A percentile compares a stretch with the other conserved stretches of the same genome.
phyloP scores from a whole-genome alignment of 73 alveolate species.

The Uronychia setigera region DNA sequence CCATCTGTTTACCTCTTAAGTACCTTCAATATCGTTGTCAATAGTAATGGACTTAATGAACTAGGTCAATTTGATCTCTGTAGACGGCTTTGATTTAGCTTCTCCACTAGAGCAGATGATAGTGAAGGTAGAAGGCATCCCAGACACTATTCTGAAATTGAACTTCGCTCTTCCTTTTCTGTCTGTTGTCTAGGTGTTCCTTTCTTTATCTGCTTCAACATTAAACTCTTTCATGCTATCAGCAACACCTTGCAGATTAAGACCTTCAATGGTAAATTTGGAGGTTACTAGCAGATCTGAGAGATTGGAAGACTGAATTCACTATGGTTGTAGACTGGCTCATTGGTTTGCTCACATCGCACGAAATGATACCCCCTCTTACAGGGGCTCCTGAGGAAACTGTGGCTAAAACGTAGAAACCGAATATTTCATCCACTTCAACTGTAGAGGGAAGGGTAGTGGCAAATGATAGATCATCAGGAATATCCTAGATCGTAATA shows the following conservation, averaged over 20 bases:
- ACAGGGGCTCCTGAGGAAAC: background rate
- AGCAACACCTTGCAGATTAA: no score
- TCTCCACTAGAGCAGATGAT: conserved; percentile 9
- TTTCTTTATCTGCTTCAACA: background rate
- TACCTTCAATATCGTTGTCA: background rate
- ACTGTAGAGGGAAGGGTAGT: background rate
- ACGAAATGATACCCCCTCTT: background rate
- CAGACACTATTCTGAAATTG: background rate
- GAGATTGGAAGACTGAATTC: background rate
- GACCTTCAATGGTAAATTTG: background rate
- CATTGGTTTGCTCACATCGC: background rate
- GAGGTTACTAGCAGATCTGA: background rate
- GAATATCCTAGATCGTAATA: background rate
- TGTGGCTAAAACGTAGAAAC: background rate
- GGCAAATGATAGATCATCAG: background rate
- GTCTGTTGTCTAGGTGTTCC: background rate
- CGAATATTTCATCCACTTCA: background rate
- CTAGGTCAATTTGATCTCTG: background rate
- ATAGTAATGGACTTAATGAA: background rate
- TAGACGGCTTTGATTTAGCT: background rate
- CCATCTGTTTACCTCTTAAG: background rate
- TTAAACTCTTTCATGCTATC: no score
- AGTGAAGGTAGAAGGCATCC: background rate
- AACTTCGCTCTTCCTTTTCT: conserved; percentile 1
- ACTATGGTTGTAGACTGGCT: background rate